Base-by-base conservation (phyloP, 2,329 filamentous ascomycete species). In the Colletotrichum liriopes region DNA sequence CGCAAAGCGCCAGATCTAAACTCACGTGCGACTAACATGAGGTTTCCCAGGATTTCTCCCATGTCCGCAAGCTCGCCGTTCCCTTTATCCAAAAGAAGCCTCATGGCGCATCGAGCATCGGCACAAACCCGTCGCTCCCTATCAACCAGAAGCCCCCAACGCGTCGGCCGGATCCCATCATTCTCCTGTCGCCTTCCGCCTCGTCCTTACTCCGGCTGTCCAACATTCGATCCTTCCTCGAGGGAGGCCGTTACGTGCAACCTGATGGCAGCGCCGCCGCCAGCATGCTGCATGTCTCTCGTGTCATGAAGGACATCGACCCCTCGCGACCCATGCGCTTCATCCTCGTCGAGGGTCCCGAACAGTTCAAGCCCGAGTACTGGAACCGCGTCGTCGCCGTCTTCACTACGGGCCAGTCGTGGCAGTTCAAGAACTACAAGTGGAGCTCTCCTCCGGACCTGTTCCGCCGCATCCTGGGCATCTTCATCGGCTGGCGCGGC, bases 341-440 rank as follows among this genome's bases (percentile, higher is more conserved):
- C 86, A 97, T 98, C 79, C 91, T 99, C 49, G 96, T 98, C 65
- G 96, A 99, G 81, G 93, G 92, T 23, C 93, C 95, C 0, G 93
- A 97, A 79, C 93, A 96, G 81, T 99, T 99, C 89, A 97, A 98
- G 82, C 96, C 96, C 0, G 95, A 98, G 80, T 98, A 98, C 86
- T 99, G 96, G 96, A 92, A 92, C 78, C 92, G 95, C 63, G 93
- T 99, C 8, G 96, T 98, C 1, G 96, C 94, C 16, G 95, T 99
- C 69, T 98, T 99, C 84, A 99, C 96, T 0, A 99, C 96, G 0
- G 96, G 96, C 43, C 96, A 99, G 84, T 92, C 93, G 12, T 99
- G 96, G 96, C 96, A 99, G 84, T 99, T 99, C 85, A 98, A 98
- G 84, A 93, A 91, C 76, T 99, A 99, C 89, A 98, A 97, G 83